Evolutionary conservation across 768 basidiomycete genomes (phyloP).

Genomic region (Trametes villosa): DNA sequence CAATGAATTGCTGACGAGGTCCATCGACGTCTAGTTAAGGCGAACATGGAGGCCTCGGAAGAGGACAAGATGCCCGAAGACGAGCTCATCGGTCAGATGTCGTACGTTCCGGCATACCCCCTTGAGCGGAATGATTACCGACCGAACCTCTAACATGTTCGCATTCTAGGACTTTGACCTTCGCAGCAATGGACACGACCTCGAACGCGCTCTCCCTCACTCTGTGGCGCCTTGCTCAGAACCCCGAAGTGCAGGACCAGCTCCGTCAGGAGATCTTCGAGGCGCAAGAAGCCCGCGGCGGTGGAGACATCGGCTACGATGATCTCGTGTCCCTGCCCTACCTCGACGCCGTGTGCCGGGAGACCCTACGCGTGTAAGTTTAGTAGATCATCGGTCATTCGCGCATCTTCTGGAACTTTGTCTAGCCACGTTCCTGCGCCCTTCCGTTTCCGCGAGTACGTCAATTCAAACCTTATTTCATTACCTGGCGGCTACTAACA

Average conservation of each 20-base stretch:
- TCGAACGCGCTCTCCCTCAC: conserved; percentile 27
- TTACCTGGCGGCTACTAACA: neutral
- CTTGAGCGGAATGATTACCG: neutral
- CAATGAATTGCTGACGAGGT: neutral
- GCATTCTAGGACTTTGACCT: conserved; percentile 16
- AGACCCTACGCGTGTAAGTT: conserved; percentile 21
- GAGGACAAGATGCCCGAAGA: conserved; percentile 29
- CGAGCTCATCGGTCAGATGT: conserved; percentile 35
- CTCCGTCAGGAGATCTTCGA: conserved; percentile 28
- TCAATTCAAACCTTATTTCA: neutral
- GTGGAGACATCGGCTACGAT: conserved; percentile 21
- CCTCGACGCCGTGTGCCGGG: conserved; percentile 22
- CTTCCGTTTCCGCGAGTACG: conserved; percentile 20
- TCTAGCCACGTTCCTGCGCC: conserved; percentile 15
- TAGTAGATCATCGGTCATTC: neutral
- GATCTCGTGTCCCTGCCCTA: conserved; percentile 18
- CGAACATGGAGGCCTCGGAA: conserved; percentile 22
- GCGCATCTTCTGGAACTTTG: no score
- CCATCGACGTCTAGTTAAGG: conserved; percentile 23
- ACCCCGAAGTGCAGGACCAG: conserved; percentile 41
- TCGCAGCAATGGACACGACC: conserved; percentile 34
- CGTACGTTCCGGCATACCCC: conserved; percentile 21
- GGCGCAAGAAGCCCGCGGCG: conserved; percentile 11
- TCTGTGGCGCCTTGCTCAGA: conserved; percentile 29
- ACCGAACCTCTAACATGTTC: neutral